These are phyloP conservation scores for Aurantiochytrium sp. DNA, from an alignment of 108 stramenopile genomes.

Conservation along the genomic window DNA sequence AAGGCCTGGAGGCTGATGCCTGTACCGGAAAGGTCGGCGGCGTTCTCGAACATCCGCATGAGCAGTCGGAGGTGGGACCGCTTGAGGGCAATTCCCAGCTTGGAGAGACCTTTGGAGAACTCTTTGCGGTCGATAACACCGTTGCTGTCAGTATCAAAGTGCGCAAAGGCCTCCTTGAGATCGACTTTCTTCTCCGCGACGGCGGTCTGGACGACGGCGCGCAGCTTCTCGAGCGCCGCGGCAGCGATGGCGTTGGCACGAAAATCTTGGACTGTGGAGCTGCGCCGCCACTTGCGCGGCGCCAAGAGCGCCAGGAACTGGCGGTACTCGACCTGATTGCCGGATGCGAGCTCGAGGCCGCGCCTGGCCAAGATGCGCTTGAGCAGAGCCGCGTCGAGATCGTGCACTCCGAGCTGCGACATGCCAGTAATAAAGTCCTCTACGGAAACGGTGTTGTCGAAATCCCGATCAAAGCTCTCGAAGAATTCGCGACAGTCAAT, in stretches of 20 bases:
- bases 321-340: neutral
- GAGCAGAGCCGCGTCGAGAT: neutral
- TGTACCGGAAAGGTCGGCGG: neutral
- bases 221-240: neutral
- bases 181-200: neutral
- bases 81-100: neutral
- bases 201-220: neutral
- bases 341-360: neutral
- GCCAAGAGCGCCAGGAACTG: neutral
- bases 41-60: neutral
- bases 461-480: neutral
- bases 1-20: neutral
- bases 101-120: neutral
- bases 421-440: neutral
- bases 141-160: neutral
- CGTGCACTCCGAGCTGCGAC: neutral
- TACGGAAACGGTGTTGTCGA: neutral
- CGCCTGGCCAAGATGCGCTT: neutral
- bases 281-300: neutral
- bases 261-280: neutral
- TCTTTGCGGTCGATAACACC: constrained; percentile 5
- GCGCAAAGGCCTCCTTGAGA: neutral
- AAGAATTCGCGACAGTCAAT: neutral
- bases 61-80: neutral
- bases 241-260: neutral